These are phyloP conservation scores for Phytophthora pisi DNA, from an alignment of 352 stramenopile species.

Conservation along the genomic window DNA sequence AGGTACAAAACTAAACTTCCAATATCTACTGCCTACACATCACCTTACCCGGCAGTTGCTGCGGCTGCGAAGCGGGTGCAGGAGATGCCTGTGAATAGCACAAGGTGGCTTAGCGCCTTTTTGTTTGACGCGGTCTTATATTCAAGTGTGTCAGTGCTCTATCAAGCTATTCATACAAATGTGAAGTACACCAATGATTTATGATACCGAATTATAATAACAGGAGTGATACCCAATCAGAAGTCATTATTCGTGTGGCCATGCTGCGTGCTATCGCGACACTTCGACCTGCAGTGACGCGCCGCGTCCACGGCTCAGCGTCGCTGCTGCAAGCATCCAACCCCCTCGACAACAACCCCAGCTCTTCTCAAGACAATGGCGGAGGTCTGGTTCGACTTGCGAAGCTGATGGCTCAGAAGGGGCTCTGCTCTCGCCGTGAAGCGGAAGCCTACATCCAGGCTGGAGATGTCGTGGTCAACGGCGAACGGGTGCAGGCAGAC, in stretches of 20 bases:
- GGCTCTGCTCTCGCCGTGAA: slow-evolving; percentile 81
- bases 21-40: no score
- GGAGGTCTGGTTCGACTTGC: slow-evolving; percentile 61
- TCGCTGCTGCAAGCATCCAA: slow-evolving; percentile 19
- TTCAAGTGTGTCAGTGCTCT: no score
- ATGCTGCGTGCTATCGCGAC: slow-evolving; percentile 33
- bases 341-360: neutral
- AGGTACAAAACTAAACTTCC: no score
- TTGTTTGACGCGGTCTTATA: no score
- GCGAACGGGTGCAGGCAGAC: slow-evolving; percentile 61
- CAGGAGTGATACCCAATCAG: slow-evolving; percentile 13
- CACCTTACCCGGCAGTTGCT: no score
- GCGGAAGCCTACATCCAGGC: slow-evolving; percentile 83
- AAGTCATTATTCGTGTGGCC: slow-evolving; percentile 13
- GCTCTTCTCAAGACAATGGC: slow-evolving; percentile 14
- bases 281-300: slow-evolving; percentile 27
- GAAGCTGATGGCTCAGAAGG: slow-evolving; percentile 83
- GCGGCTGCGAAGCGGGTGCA: no score
- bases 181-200: neutral
- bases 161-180: neutral
- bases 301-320: slow-evolving; percentile 22
- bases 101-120: no score
- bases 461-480: slow-evolving; percentile 77
- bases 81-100: no score
- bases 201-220: no score